These are phyloP conservation scores for Paragyromitra xinjiangensis DNA, from an alignment of 495 filamentous ascomycete species.

Conservation along the genomic window DNA sequence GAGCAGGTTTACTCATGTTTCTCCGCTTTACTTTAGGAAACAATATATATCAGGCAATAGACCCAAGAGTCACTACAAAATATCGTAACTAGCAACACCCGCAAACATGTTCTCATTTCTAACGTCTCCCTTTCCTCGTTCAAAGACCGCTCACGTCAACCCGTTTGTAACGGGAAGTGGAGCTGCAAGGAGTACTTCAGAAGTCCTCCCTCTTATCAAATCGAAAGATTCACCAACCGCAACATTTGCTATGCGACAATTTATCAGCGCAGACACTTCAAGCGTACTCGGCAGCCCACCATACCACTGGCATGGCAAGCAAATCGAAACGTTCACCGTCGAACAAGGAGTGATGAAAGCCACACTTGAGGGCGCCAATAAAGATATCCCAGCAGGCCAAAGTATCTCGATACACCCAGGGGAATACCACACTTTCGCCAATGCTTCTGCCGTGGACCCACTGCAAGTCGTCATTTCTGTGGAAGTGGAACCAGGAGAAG, in stretches of 20 bases:
- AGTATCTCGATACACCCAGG: conserved; percentile 20
- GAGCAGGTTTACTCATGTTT: conserved; percentile 15
- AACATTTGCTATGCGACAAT: conserved; percentile 34
- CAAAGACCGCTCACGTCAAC: conserved; percentile 25
- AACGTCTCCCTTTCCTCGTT: conserved; percentile 25
- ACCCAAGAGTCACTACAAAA: background rate
- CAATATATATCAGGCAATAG: conserved; percentile 27
- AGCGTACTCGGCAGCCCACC: conserved; percentile 1
- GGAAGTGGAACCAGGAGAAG: conserved; percentile 23
- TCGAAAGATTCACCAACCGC: conserved; percentile 1
- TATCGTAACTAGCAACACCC: conserved; percentile 8
- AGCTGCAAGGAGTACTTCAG: background rate
- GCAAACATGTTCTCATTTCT: conserved; percentile 47
- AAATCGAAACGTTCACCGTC: conserved; percentile 22
- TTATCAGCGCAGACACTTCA: conserved; percentile 11
- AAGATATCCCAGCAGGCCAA: conserved; percentile 12
- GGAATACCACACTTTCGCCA: conserved; percentile 30
- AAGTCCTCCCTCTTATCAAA: conserved; percentile 17
- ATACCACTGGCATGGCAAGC: conserved; percentile 20
- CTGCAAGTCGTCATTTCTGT: conserved; percentile 21
- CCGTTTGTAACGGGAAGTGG: conserved; percentile 17
- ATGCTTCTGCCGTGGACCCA: conserved; percentile 28
- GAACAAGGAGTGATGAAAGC: conserved; percentile 20
- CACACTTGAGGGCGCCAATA: conserved; percentile 5
- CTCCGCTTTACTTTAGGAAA: conserved; percentile 25